phyloP scores from a whole-genome alignment of 1,139 yeast species.

The Dujonia santamariae region DNA sequence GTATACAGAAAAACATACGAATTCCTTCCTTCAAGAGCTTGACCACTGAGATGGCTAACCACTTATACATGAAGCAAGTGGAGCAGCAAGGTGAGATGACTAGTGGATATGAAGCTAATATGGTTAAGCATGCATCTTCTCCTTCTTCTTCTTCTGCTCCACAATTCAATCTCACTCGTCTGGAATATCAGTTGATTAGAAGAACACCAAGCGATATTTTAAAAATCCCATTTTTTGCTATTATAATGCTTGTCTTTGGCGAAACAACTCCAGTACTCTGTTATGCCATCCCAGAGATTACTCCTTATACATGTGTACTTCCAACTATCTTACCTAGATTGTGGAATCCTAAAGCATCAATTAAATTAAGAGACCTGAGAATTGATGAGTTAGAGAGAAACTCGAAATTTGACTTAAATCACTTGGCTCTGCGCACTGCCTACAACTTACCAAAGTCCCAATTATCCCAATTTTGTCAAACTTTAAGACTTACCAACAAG shows the following conservation, averaged over 20 bases:
- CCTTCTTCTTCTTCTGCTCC: too few species aligned
- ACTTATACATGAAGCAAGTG: slow-evolving; percentile 28
- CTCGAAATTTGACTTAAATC: slow-evolving; percentile 10
- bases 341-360: slow-evolving; percentile 19
- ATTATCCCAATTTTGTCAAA: slow-evolving; percentile 27
- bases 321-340: slow-evolving; percentile 46
- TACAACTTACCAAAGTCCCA: slow-evolving; percentile 38
- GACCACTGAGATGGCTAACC: slow-evolving; percentile 34
- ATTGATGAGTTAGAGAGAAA: background rate
- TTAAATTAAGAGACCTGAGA: background rate
- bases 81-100: slow-evolving; percentile 17
- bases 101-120: background rate
- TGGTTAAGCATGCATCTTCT: too few species aligned
- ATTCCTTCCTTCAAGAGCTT: slow-evolving; percentile 27
- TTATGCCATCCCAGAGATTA: slow-evolving; percentile 54
- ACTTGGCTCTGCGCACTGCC: slow-evolving; percentile 38
- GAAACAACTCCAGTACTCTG: slow-evolving; percentile 66
- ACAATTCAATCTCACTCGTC: slow-evolving; percentile 49
- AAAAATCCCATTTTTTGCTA: slow-evolving; percentile 63
- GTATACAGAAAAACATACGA: slow-evolving; percentile 22
- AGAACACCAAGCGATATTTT: slow-evolving; percentile 56
- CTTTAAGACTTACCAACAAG: slow-evolving; percentile 37
- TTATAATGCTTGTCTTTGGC: slow-evolving; percentile 54
- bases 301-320: slow-evolving; percentile 68
- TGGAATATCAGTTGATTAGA: slow-evolving; percentile 52